Conservation (phyloP, 1,284 basidiomycete species). For the Boletus holoroseus region DNA sequence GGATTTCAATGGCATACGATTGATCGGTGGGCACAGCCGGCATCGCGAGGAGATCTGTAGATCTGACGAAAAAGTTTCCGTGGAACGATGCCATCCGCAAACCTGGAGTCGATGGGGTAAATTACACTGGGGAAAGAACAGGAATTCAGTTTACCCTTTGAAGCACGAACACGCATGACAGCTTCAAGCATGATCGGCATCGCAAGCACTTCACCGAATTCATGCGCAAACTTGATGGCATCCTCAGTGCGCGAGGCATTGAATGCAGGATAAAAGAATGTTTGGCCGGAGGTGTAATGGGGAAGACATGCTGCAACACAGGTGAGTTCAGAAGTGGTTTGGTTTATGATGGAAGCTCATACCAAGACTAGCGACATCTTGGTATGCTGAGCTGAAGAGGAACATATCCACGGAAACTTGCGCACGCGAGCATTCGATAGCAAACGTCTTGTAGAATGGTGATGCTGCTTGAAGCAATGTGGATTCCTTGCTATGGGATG, state of each 20-base stretch:
- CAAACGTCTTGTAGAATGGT: slow-evolving; percentile 97
- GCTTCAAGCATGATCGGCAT: slow-evolving; percentile 97
- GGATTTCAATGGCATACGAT: slow-evolving; percentile 94
- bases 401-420: slow-evolving; percentile 99
- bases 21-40: slow-evolving; percentile 96
- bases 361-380: slow-evolving; percentile 93
- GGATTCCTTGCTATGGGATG: slow-evolving; percentile 58
- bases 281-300: slow-evolving; percentile 96
- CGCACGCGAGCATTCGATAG: slow-evolving; percentile 95
- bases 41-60: slow-evolving; percentile 94
- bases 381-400: slow-evolving; percentile 89
- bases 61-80: slow-evolving; percentile 99
- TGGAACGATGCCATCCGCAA: slow-evolving; percentile 97
- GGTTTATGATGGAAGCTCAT: slow-evolving; percentile 16
- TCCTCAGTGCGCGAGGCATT: slow-evolving; percentile 93
- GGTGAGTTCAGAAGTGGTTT: slow-evolving; percentile 5
- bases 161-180: slow-evolving; percentile 95
- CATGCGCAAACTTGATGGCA: slow-evolving; percentile 96
- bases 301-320: slow-evolving; percentile 72
- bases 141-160: slow-evolving; percentile 55
- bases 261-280: slow-evolving; percentile 98
- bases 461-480: slow-evolving; percentile 83
- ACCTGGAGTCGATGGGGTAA: slow-evolving; percentile 42
- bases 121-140: background rate
- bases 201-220: slow-evolving; percentile 89